Percentiles rank a stretch among this genome's conserved stretches.
These are phyloP conservation scores for Chlamydomonas sp. DNA, from an alignment of 139 green algal species.

Conservation along the genomic window DNA sequence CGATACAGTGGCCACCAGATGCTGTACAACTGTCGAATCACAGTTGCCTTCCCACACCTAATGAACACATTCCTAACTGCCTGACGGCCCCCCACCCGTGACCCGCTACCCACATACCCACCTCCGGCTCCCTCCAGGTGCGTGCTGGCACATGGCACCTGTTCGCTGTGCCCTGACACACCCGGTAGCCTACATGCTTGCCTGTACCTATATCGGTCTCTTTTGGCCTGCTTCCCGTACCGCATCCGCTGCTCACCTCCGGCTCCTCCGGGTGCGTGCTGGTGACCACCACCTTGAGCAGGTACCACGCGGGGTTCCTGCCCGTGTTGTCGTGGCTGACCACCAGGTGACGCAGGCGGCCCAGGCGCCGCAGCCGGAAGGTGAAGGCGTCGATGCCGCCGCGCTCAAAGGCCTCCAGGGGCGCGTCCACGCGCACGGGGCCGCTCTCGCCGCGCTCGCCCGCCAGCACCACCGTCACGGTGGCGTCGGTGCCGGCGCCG, in stretches of 20 bases:
- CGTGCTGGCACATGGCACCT: too few relatives aligned
- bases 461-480: slow-evolving; percentile 60
- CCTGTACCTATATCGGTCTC: too few relatives aligned
- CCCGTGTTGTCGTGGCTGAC: slow-evolving; percentile 63
- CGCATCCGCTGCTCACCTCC: not conserved
- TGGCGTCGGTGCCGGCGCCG: slow-evolving; percentile 66
- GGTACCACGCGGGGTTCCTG: slow-evolving; percentile 58
- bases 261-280: slow-evolving; percentile 27
- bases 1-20: too few relatives aligned
- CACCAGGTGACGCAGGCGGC: slow-evolving; percentile 45
- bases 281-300: slow-evolving; percentile 61
- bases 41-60: too few relatives aligned
- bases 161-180: too few relatives aligned
- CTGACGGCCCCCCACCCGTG: too few relatives aligned
- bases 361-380: slow-evolving; percentile 35
- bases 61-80: too few relatives aligned
- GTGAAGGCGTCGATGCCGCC: slow-evolving; percentile 54
- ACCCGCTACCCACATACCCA: too few relatives aligned
- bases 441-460: slow-evolving; percentile 43
- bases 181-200: too few relatives aligned
- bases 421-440: slow-evolving; percentile 43
- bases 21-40: too few relatives aligned
- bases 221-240: too few relatives aligned
- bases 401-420: slow-evolving; percentile 60
- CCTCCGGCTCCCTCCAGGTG: too few relatives aligned